Base-by-base conservation (phyloP, 73 alveolate species). In the Chromera velia region DNA sequence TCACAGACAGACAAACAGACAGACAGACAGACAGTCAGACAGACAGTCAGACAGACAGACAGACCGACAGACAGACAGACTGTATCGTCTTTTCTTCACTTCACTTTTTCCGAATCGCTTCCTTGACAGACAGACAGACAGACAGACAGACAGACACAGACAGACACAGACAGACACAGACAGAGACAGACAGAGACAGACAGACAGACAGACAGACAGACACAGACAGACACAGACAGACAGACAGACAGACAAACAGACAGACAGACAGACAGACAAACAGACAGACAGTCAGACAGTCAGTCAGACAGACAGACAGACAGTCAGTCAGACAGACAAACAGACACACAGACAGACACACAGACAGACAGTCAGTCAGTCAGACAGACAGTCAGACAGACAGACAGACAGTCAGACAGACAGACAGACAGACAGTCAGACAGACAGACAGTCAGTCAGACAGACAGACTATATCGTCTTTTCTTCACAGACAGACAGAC, bases 1-100 rank as follows among this genome's bases (percentile, higher is more conserved):
- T n/a, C n/a, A n/a, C n/a, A n/a, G n/a, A n/a, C n/a, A n/a, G n/a
- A n/a, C n/a, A n/a, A n/a, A n/a, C n/a, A n/a, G n/a, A n/a, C n/a
- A n/a, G 71, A 73, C 81, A 73, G 71, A 73, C 72, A 73, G 71
- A 73, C 81, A 73, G 71, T 46, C 72, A 73, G 71, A 73, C 81
- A 73, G 71, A 73, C 72, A 73, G 71, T 29, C 81, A 73, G 71
- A n/a, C n/a, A n/a, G n/a, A n/a, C n/a, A n/a, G n/a, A n/a, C n/a
- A n/a, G n/a, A n/a, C n/a, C n/a, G n/a, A n/a, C n/a, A n/a, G n/a
- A n/a, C n/a, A n/a, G n/a, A n/a, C n/a, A n/a, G n/a, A n/a, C n/a
- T n/a, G n/a, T n/a, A n/a, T n/a, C n/a, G n/a, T n/a, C n/a, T n/a
- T n/a, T n/a, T n/a, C n/a, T n/a, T n/a, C n/a, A n/a, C n/a, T n/a